Conservation (phyloP, 2,329 filamentous ascomycete species). For the Calonectria pseudoturangicola region DNA sequence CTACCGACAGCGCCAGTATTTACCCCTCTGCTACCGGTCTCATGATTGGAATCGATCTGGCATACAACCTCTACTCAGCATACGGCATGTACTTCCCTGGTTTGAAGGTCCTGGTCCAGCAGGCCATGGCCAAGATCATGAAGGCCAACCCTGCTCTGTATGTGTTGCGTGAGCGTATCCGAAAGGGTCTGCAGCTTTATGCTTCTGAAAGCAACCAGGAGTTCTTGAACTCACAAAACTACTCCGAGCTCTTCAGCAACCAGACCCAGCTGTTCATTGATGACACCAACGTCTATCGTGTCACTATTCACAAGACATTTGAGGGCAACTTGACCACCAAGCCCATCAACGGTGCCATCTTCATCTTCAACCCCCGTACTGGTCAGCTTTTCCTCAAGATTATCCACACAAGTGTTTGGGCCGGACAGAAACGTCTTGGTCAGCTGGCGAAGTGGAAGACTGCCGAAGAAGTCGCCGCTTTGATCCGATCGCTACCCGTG, state of each 20-base stretch:
- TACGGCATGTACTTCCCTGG: slow-evolving; percentile 99
- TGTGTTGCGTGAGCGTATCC: slow-evolving; percentile 96
- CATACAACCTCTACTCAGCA: slow-evolving; percentile 98
- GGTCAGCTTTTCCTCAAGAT: slow-evolving; percentile 99
- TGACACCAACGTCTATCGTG: slow-evolving; percentile 99
- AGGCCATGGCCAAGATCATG: slow-evolving; percentile 99
- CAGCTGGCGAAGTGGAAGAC: slow-evolving; percentile 99
- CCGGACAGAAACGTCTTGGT: slow-evolving; percentile 98
- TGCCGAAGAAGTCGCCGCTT: slow-evolving; percentile 97
- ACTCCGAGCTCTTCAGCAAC: slow-evolving; percentile 99
- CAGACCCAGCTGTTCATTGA: slow-evolving; percentile 99
- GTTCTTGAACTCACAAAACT: slow-evolving; percentile 99
- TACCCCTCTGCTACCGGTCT: slow-evolving; percentile 97
- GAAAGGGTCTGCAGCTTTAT: slow-evolving; percentile 98
- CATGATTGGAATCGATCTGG: slow-evolving; percentile 98
- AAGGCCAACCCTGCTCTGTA: slow-evolving; percentile 98
- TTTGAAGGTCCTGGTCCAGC: slow-evolving; percentile 94
- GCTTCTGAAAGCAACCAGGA: slow-evolving; percentile 99
- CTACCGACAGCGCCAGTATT: slow-evolving; percentile 98
- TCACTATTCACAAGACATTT: slow-evolving; percentile 99
- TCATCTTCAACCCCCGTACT: slow-evolving; percentile 99
- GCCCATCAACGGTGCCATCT: slow-evolving; percentile 99
- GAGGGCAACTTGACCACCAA: slow-evolving; percentile 99
- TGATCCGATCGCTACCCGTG: slow-evolving; percentile 95
- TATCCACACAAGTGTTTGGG: slow-evolving; percentile 99